These are phyloP conservation scores for Pichia rugopelliculosa DNA, from an alignment of 805 yeast species.

Conservation along the genomic window DNA sequence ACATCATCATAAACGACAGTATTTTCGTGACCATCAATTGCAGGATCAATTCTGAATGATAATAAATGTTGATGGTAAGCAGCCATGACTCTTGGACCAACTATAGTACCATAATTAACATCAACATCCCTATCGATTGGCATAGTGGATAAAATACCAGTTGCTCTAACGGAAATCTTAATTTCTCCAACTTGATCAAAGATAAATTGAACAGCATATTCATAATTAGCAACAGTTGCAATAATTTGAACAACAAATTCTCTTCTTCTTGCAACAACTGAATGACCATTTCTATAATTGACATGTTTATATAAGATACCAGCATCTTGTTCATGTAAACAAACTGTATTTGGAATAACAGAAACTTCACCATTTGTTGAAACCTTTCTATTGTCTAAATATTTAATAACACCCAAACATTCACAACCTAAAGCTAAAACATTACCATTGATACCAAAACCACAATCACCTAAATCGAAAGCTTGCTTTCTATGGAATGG, in stretches of 20 bases:
- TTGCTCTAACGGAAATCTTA: constrained; percentile 73
- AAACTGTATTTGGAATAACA: constrained; percentile 60
- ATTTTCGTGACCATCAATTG: constrained; percentile 74
- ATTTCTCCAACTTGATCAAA: constrained; percentile 75
- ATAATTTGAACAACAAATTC: constrained; percentile 74
- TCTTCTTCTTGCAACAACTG: constrained; percentile 72
- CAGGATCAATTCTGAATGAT: constrained; percentile 75
- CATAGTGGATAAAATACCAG: constrained; percentile 82
- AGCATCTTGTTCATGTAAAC: constrained; percentile 76
- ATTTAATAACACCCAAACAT: constrained; percentile 73
- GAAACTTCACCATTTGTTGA: constrained; percentile 55
- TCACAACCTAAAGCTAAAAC: constrained; percentile 68
- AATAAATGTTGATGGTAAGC: constrained; percentile 79
- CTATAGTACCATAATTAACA: constrained; percentile 61
- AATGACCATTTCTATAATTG: constrained; percentile 63
- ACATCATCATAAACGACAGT: constrained; percentile 67
- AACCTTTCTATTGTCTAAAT: constrained; percentile 55
- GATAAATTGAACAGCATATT: constrained; percentile 64
- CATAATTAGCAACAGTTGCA: constrained; percentile 81
- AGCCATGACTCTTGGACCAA: constrained; percentile 77
- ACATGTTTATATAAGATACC: constrained; percentile 74
- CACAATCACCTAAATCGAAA: constrained; percentile 79
- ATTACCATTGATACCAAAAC: constrained; percentile 70
- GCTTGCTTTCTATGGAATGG: constrained; percentile 85
- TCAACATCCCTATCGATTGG: constrained; percentile 63